phyloP scores from a whole-genome alignment of 2,329 filamentous ascomycete genomes.

The Neocatenulostroma microsporum region DNA sequence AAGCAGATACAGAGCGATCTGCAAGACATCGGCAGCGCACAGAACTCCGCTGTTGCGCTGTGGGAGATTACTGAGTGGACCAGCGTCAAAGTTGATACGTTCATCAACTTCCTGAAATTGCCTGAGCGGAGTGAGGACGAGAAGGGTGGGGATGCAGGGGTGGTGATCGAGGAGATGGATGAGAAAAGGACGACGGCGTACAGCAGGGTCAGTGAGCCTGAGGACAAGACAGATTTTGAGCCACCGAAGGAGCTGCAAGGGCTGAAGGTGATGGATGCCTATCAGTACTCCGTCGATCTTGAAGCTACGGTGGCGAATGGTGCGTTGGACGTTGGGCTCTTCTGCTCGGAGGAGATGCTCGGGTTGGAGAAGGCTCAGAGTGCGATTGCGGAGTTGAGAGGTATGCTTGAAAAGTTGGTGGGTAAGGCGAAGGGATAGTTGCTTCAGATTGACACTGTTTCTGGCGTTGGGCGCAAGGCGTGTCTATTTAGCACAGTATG shows the following conservation, averaged over 20 bases:
- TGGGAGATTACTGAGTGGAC: slow-evolving; percentile 71
- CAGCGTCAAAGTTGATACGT: slow-evolving; percentile 59
- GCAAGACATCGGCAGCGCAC: slow-evolving; percentile 48
- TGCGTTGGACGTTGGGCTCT: slow-evolving; percentile 47
- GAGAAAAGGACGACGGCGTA: slow-evolving; percentile 13
- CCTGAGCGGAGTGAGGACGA: slow-evolving; percentile 28
- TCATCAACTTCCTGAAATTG: slow-evolving; percentile 71
- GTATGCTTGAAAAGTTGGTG: slow-evolving; percentile 13
- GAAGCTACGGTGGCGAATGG: slow-evolving; percentile 46
- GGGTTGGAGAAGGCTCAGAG: slow-evolving; percentile 29
- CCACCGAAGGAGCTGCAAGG: slow-evolving; percentile 4
- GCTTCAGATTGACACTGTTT: too few relatives aligned
- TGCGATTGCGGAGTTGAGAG: slow-evolving; percentile 29
- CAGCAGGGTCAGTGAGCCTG: neutral
- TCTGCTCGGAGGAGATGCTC: slow-evolving; percentile 41
- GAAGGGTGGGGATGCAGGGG: slow-evolving; percentile 2
- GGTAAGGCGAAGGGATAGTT: neutral
- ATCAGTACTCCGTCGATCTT: slow-evolving; percentile 47
- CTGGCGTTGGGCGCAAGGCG: too few relatives aligned
- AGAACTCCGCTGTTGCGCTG: slow-evolving; percentile 54
- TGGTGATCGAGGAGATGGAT: slow-evolving; percentile 21
- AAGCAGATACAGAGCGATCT: slow-evolving; percentile 60
- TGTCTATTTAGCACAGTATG: too few relatives aligned
- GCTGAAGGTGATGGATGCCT: neutral
- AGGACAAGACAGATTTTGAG: slow-evolving; percentile 1